phyloP scores from a whole-genome alignment of 176 grass and related monocot genomes.

The Phoenix dactylifera region DNA sequence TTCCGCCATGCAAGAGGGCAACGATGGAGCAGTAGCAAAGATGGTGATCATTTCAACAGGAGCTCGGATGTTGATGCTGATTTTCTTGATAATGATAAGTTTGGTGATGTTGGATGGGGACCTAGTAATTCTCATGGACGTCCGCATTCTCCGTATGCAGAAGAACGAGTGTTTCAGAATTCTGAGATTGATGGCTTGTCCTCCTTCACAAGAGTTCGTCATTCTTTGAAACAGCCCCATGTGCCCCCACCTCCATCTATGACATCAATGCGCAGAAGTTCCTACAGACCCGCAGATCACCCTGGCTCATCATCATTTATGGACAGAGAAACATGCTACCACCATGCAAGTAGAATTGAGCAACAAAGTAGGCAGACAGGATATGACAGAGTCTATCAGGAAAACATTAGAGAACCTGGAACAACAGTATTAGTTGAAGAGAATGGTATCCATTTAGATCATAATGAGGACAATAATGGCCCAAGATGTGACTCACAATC shows the following conservation, averaged over 20 bases:
- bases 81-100: slow-evolving; percentile 44
- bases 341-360: slow-evolving; percentile 38
- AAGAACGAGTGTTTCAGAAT: slow-evolving; percentile 50
- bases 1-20: slow-evolving; percentile 42
- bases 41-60: slow-evolving; percentile 50
- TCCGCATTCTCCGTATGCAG: slow-evolving; percentile 40
- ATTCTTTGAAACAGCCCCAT: slow-evolving; percentile 55
- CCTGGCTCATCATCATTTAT: slow-evolving; percentile 32
- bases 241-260: slow-evolving; percentile 59
- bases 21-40: slow-evolving; percentile 52
- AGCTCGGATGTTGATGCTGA: slow-evolving; percentile 47
- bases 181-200: slow-evolving; percentile 46
- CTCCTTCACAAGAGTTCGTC: slow-evolving; percentile 50
- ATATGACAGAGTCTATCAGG: slow-evolving; percentile 56
- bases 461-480: slow-evolving; percentile 41
- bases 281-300: slow-evolving; percentile 29
- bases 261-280: slow-evolving; percentile 44
- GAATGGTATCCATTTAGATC: slow-evolving; percentile 31
- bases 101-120: slow-evolving; percentile 57
- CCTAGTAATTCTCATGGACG: slow-evolving; percentile 44
- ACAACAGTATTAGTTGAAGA: slow-evolving; percentile 21
- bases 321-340: slow-evolving; percentile 24
- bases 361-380: slow-evolving; percentile 31
- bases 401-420: slow-evolving; percentile 34
- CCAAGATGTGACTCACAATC: slow-evolving; percentile 64